Conservation (phyloP, 202 grass and related monocot genomes). For the Bolboschoenoplectus hybrid region DNA sequence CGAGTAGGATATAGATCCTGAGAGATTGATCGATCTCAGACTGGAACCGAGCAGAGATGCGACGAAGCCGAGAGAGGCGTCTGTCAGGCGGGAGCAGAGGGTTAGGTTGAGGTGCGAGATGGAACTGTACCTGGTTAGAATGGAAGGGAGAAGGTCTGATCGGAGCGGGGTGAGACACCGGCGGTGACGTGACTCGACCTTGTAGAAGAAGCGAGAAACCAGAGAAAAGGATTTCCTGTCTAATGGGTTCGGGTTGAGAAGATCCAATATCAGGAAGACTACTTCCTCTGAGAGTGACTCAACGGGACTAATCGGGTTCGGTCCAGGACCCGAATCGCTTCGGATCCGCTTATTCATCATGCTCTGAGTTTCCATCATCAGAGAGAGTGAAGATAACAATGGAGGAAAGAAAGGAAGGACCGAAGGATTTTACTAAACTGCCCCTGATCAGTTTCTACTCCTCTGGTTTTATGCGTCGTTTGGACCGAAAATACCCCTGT, state of each 20-base stretch:
- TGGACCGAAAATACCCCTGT: background rate
- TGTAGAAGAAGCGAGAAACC: slow-evolving; percentile 66
- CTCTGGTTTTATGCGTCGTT: background rate
- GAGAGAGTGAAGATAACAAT: background rate
- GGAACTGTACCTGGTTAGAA: slow-evolving; percentile 52
- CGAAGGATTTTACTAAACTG: background rate
- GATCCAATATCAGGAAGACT: slow-evolving; percentile 71
- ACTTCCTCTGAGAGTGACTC: slow-evolving; percentile 64
- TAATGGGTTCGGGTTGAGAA: slow-evolving; percentile 47
- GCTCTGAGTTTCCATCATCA: background rate
- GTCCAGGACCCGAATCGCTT: slow-evolving; percentile 18
- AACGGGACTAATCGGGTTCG: slow-evolving; percentile 6
- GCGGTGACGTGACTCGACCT: slow-evolving; percentile 73
- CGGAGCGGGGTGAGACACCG: slow-evolving; percentile 61
- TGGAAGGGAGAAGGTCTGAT: slow-evolving; percentile 47
- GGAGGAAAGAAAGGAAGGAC: background rate
- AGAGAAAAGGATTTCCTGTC: slow-evolving; percentile 73
- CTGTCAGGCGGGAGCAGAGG: slow-evolving; percentile 63
- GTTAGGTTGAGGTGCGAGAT: slow-evolving; percentile 55
- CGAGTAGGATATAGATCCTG: slow-evolving; percentile 56
- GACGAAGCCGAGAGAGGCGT: slow-evolving; percentile 40
- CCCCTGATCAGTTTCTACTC: background rate
- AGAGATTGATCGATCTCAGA: slow-evolving; percentile 62
- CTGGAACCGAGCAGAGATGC: background rate
- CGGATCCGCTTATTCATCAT: slow-evolving; percentile 21